phyloP scores from a whole-genome alignment of 306 rosid genomes.

The Alnus glutinosa region DNA sequence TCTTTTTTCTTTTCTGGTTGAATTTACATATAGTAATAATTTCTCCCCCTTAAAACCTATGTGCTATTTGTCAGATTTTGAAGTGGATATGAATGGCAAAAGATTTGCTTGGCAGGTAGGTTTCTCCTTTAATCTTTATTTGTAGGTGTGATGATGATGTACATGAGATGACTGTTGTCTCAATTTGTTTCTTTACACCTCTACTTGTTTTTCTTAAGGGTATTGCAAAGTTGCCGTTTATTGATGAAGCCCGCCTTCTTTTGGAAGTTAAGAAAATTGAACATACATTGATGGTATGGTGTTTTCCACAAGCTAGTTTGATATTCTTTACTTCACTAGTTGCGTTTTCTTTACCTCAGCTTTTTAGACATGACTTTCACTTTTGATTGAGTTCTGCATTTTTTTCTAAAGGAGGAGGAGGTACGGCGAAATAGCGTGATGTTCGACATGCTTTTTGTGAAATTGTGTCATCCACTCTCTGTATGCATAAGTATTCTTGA shows the following conservation, averaged over 20 bases:
- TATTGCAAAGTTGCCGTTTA: conserved; percentile 92
- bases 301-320: conserved; percentile 13
- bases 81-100: conserved; percentile 99
- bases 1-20: neutral
- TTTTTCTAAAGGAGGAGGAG: conserved; percentile 60
- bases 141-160: neutral
- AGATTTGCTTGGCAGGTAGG: conserved; percentile 95
- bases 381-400: conserved; percentile 13
- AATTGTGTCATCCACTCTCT: conserved; percentile 91
- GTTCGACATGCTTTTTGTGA: conserved; percentile 90
- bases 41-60: conserved; percentile 27
- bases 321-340: neutral
- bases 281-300: conserved; percentile 64
- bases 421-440: conserved; percentile 66
- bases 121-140: conserved; percentile 26
- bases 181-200: conserved; percentile 19
- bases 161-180: neutral
- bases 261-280: conserved; percentile 75
- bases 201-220: conserved; percentile 56
- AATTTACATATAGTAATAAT: conserved; percentile 5
- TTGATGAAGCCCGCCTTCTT: conserved; percentile 93
- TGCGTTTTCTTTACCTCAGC: neutral
- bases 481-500: conserved; percentile 95
- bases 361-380: conserved; percentile 14
- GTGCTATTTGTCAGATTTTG: conserved; percentile 69